Conservation (phyloP, 306 rosid species). For the Nissolia schottii region DNA sequence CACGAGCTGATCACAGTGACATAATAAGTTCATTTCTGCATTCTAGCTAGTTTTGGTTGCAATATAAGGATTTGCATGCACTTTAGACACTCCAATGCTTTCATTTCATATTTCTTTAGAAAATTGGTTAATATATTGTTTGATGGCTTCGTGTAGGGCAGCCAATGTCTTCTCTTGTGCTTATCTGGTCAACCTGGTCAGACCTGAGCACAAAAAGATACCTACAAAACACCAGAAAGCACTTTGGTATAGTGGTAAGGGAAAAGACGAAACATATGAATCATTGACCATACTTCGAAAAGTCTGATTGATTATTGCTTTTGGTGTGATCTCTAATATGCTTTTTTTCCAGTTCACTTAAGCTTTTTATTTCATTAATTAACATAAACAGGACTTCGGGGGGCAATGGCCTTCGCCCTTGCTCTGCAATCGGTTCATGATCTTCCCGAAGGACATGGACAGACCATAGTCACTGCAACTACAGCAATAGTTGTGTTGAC, state of each 20-base stretch:
- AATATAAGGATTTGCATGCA: neutral
- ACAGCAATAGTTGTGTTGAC: conserved; percentile 78
- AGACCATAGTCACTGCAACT: conserved; percentile 78
- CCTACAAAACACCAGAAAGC: conserved; percentile 71
- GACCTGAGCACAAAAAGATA: conserved; percentile 58
- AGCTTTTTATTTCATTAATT: conserved; percentile 1
- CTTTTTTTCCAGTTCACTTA: neutral
- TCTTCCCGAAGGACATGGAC: conserved; percentile 88
- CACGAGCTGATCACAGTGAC: neutral
- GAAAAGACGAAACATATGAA: neutral
- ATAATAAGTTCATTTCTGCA: neutral
- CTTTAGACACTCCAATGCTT: neutral
- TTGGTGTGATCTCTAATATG: neutral
- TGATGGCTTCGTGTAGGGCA: conserved; percentile 50
- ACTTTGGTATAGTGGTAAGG: conserved; percentile 78
- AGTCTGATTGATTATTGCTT: neutral
- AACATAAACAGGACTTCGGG: conserved; percentile 66
- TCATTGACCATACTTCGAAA: neutral
- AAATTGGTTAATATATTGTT: neutral
- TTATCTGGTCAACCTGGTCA: conserved; percentile 60
- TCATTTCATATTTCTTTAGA: neutral
- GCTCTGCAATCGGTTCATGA: conserved; percentile 80
- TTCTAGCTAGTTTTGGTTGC: neutral
- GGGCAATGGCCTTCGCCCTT: conserved; percentile 90
- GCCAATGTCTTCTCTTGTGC: conserved; percentile 73